Percentiles rank a stretch among this genome's conserved stretches.
phyloP scores from a whole-genome alignment of 2,329 filamentous ascomycete species.

The Cladosporium sp. region DNA sequence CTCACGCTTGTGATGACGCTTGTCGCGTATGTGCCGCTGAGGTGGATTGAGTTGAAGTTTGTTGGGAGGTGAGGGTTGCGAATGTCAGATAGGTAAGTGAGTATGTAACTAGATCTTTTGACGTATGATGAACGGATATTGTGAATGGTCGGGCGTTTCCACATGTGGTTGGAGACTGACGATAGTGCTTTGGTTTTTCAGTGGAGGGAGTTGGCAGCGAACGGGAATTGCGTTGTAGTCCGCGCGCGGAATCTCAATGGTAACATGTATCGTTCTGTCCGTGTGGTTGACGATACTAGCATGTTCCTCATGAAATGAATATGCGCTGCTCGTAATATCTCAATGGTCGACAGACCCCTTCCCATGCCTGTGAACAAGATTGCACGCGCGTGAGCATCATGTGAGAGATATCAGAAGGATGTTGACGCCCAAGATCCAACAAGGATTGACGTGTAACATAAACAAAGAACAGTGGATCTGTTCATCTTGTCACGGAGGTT shows the following conservation, averaged over 20 bases:
- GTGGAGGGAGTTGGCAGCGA: not conserved
- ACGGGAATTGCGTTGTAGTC: not conserved
- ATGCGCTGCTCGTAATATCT: not conserved
- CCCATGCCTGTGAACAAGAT: not conserved
- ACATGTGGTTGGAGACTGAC: not conserved
- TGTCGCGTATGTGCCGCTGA: conserved; percentile 48
- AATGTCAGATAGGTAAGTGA: too few relatives aligned
- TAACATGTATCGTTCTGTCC: not conserved
- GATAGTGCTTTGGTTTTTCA: not conserved
- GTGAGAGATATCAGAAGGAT: not conserved
- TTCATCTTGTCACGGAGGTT: not conserved
- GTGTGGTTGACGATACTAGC: not conserved
- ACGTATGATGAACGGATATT: not conserved
- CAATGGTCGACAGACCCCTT: not conserved
- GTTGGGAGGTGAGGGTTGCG: conserved; percentile 32
- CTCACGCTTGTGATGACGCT: conserved; percentile 53
- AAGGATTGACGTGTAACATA: not conserved
- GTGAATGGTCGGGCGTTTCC: not conserved
- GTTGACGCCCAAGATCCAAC: not conserved
- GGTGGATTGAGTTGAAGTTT: conserved; percentile 52
- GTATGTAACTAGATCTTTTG: not conserved
- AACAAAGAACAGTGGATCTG: not conserved
- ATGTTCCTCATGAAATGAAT: not conserved
- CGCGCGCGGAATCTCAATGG: not conserved
- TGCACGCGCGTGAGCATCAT: not conserved